Percentiles rank a stretch among this genome's conserved stretches.
phyloP scores from a whole-genome alignment of 2,329 filamentous ascomycete species.

The Polytolypa hystricis region DNA sequence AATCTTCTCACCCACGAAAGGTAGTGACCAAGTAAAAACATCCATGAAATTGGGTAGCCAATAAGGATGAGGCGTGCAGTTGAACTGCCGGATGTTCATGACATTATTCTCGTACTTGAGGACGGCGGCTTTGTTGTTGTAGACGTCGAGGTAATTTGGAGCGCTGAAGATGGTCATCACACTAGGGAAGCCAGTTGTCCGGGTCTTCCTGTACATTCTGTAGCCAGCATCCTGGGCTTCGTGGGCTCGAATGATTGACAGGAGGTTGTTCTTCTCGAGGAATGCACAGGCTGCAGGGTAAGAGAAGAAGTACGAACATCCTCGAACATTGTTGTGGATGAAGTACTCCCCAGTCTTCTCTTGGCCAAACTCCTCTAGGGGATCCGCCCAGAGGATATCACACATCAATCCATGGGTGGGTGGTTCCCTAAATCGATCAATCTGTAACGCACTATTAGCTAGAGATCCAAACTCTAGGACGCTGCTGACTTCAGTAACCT shows the following conservation, averaged over 20 bases:
- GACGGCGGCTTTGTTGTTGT: constrained; percentile 99
- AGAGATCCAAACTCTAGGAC: constrained; percentile 11
- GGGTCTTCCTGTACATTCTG: constrained; percentile 97
- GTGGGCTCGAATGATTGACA: constrained; percentile 94
- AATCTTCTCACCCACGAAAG: constrained; percentile 97
- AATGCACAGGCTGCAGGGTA: constrained; percentile 96
- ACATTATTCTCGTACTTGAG: constrained; percentile 99
- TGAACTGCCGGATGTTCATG: constrained; percentile 99
- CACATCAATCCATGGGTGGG: constrained; percentile 98
- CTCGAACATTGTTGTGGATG: constrained; percentile 94
- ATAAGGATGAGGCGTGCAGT: constrained; percentile 98
- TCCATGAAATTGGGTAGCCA: constrained; percentile 99
- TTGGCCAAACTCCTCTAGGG: constrained; percentile 94
- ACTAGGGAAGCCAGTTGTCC: constrained; percentile 94
- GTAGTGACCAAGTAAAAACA: constrained; percentile 98
- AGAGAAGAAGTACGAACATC: constrained; percentile 98
- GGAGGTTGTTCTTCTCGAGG: constrained; percentile 95
- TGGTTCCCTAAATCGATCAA: constrained; percentile 94
- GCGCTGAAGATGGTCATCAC: constrained; percentile 99
- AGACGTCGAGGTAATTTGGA: constrained; percentile 96
- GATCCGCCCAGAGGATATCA: constrained; percentile 97
- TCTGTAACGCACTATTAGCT: constrained; percentile 41
- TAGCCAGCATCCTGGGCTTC: constrained; percentile 98
- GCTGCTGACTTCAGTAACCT: neutral
- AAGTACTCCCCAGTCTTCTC: constrained; percentile 98